Percentiles rank a stretch among this genome's conserved stretches.
Evolutionary conservation across 192 early-diverging fungal species (phyloP).

Genomic region (Mortierella claussenii): DNA sequence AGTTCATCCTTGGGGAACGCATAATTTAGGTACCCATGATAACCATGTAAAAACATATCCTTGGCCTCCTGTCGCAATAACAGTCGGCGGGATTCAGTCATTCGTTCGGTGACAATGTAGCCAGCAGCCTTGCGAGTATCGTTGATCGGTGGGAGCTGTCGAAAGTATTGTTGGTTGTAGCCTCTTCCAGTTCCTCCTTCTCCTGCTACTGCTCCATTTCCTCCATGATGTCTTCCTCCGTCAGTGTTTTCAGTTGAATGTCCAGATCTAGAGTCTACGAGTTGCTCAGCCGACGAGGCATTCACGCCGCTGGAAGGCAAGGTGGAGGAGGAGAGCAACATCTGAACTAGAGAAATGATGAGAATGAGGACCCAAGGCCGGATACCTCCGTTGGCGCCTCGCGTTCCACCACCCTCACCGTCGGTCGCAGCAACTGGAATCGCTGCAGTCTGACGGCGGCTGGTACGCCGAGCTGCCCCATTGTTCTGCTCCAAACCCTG

Average conservation of each 20-base stretch:
- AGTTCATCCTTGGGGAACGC: conserved; percentile 95
- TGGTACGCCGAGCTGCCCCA: too few species aligned
- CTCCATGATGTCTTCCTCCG: conserved; percentile 11
- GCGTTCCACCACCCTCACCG: too few species aligned
- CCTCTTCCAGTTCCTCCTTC: neutral
- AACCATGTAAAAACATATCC: conserved; percentile 85
- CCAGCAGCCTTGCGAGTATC: conserved; percentile 14
- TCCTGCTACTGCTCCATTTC: conserved; percentile 7
- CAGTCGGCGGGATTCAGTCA: conserved; percentile 36
- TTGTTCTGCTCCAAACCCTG: too few species aligned
- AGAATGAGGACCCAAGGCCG: conserved; percentile 32
- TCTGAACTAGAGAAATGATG: conserved; percentile 28
- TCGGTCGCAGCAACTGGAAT: too few species aligned
- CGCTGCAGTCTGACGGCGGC: too few species aligned
- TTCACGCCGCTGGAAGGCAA: conserved; percentile 37
- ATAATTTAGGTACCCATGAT: conserved; percentile 79
- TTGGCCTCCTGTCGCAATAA: conserved; percentile 51
- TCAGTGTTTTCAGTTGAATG: neutral
- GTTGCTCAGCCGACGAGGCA: conserved; percentile 19
- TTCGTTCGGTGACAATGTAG: conserved; percentile 35
- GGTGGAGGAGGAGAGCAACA: conserved; percentile 36
- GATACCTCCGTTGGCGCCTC: too few species aligned
- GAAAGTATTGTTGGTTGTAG: conserved; percentile 30
- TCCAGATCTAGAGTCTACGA: neutral
- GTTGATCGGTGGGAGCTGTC: conserved; percentile 11